phyloP scores from a whole-genome alignment of 2,329 filamentous ascomycete genomes.

The Diaporthe sp. region DNA sequence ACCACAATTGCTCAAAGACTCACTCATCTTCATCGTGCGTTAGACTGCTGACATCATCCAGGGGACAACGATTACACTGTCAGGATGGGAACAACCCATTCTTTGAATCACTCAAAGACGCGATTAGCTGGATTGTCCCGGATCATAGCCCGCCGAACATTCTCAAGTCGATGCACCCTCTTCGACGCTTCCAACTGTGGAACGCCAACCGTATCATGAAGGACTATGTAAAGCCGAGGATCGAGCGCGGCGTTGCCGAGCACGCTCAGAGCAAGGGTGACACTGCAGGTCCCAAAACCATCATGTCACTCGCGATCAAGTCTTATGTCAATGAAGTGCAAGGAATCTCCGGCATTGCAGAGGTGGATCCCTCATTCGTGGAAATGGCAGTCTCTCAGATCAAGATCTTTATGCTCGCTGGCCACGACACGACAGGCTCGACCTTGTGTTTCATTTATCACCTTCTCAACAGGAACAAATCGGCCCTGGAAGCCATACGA shows the following conservation, averaged over 20 bases:
- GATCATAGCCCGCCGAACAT: slow-evolving; percentile 26
- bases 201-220: slow-evolving; percentile 43
- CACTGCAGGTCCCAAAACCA: slow-evolving; percentile 39
- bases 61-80: slow-evolving; percentile 33
- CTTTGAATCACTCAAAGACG: slow-evolving; percentile 33
- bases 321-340: slow-evolving; percentile 38
- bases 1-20: background rate
- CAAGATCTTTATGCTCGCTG: slow-evolving; percentile 43
- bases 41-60: background rate
- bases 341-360: background rate
- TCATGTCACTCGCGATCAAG: slow-evolving; percentile 43
- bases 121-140: slow-evolving; percentile 34
- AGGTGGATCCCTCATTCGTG: slow-evolving; percentile 26
- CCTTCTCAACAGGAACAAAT: slow-evolving; percentile 39
- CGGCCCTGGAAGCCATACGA: slow-evolving; percentile 40
- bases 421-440: slow-evolving; percentile 34
- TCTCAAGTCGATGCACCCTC: slow-evolving; percentile 33
- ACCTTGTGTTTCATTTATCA: slow-evolving; percentile 31
- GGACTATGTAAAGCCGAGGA: slow-evolving; percentile 41
- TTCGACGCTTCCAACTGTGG: slow-evolving; percentile 40
- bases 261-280: slow-evolving; percentile 36
- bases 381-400: slow-evolving; percentile 36
- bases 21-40: background rate
- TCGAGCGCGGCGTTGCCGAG: slow-evolving; percentile 40
- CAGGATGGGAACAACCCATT: slow-evolving; percentile 33